Evolutionary conservation across 2,329 filamentous ascomycete species (phyloP).

Genomic region (Fusarium sp.): DNA sequence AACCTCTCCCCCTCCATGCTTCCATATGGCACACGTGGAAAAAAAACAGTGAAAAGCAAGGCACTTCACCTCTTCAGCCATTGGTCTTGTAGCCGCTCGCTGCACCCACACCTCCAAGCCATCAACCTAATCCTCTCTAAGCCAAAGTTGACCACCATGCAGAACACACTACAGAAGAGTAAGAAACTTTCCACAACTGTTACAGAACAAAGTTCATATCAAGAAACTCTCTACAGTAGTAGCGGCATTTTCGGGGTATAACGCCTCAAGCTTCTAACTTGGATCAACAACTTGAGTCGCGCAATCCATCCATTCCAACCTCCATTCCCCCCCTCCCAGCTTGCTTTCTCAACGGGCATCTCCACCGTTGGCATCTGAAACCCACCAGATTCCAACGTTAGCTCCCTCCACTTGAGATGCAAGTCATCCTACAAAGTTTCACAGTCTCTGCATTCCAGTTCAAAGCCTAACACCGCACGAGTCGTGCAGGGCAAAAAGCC

Average conservation of each 20-base stretch:
- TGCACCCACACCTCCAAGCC: constrained; percentile 33
- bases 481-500: not conserved
- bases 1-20: constrained; percentile 3
- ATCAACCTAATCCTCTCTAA: constrained; percentile 1
- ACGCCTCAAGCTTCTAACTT: not conserved
- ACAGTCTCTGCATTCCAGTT: constrained; percentile 15
- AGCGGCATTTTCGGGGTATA: not conserved
- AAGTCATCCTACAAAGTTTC: constrained; percentile 30
- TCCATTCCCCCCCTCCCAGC: not conserved
- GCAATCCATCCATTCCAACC: not conserved
- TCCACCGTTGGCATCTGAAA: constrained; percentile 17
- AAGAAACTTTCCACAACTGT: not conserved
- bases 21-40: constrained; percentile 32
- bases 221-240: not conserved
- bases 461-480: not conserved
- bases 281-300: not conserved
- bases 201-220: not conserved
- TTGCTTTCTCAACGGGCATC: not conserved
- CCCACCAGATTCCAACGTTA: constrained; percentile 26
- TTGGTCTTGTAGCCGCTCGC: constrained; percentile 42
- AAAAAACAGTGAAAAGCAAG: not conserved
- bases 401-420: constrained; percentile 7
- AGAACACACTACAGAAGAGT: no score
- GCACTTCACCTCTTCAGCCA: constrained; percentile 9
- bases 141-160: not conserved